phyloP scores from a whole-genome alignment of 1,284 basidiomycete genomes.

The Irpex rosettiformis region DNA sequence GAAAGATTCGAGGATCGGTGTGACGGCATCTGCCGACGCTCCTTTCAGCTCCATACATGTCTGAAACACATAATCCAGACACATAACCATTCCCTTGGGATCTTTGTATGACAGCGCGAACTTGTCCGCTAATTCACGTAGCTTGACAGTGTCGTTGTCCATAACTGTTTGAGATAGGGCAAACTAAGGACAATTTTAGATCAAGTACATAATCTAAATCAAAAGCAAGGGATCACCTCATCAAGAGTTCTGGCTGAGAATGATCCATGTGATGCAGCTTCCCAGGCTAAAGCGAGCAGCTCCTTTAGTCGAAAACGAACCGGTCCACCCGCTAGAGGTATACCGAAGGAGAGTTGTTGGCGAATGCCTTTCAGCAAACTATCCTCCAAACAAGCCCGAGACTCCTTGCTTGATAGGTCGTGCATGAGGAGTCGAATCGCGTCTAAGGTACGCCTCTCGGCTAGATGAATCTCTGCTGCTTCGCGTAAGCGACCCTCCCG shows the following conservation, averaged over 20 bases:
- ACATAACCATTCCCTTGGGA: conserved; percentile 35
- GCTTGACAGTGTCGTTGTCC: not conserved
- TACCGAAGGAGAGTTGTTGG: conserved; percentile 24
- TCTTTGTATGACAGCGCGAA: conserved; percentile 24
- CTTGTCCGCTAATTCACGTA: not conserved
- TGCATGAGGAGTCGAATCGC: conserved; percentile 46
- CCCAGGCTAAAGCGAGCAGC: not conserved
- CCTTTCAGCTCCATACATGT: conserved; percentile 18
- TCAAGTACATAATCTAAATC: not conserved
- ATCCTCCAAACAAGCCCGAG: conserved; percentile 16
- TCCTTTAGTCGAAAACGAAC: not conserved
- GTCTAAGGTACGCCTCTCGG: conserved; percentile 44
- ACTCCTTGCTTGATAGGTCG: conserved; percentile 14
- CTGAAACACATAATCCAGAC: conserved; percentile 39
- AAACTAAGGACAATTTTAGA: not conserved
- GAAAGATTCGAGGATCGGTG: conserved; percentile 32
- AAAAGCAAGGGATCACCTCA: conserved; percentile 6
- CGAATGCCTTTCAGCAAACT: conserved; percentile 27
- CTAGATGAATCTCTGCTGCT: conserved; percentile 54
- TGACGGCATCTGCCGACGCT: conserved; percentile 23
- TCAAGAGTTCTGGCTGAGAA: not conserved
- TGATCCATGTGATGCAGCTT: not conserved
- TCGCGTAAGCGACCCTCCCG: conserved; percentile 40
- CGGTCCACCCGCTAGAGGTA: conserved; percentile 12
- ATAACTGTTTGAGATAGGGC: conserved; percentile 12